phyloP scores from a whole-genome alignment of 139 green algal genomes.

The Micractinium conductrix region DNA sequence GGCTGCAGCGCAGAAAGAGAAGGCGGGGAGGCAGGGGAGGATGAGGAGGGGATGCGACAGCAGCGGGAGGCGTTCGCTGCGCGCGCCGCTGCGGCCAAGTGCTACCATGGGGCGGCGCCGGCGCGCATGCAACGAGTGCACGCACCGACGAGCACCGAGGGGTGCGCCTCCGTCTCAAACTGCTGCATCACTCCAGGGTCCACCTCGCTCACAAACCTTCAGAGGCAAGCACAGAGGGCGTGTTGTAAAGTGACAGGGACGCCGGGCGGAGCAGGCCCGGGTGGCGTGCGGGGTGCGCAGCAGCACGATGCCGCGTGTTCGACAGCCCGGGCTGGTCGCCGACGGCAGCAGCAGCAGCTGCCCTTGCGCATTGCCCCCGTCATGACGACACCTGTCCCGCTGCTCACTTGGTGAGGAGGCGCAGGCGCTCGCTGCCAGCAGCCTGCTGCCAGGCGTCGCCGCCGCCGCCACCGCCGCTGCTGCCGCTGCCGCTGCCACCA shows the following conservation, averaged over 20 bases:
- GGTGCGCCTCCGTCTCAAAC: conserved; percentile 62
- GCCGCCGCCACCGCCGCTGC: background rate
- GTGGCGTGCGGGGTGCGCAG: too few species aligned
- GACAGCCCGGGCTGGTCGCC: background rate
- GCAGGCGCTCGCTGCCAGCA: background rate
- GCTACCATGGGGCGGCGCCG: background rate
- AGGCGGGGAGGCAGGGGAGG: background rate
- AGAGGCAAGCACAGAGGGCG: background rate
- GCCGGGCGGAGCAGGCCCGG: too few species aligned
- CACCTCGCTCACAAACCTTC: conserved; percentile 69
- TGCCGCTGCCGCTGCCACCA: background rate
- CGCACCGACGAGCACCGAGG: conserved; percentile 40
- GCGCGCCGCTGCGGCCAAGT: background rate
- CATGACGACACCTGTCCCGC: background rate
- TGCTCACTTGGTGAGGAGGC: conserved; percentile 11
- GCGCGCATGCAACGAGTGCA: background rate
- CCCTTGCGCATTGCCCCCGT: too few species aligned
- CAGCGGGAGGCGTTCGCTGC: too few species aligned
- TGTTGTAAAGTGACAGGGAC: too few species aligned
- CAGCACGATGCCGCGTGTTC: background rate
- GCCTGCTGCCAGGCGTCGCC: background rate
- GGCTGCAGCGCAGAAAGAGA: conserved; percentile 60
- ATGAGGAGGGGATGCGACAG: background rate
- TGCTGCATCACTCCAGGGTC: conserved; percentile 59
- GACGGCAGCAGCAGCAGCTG: background rate